Evolutionary conservation across 768 basidiomycete genomes (phyloP).

Genomic region (Leccinum incarnatum): DNA sequence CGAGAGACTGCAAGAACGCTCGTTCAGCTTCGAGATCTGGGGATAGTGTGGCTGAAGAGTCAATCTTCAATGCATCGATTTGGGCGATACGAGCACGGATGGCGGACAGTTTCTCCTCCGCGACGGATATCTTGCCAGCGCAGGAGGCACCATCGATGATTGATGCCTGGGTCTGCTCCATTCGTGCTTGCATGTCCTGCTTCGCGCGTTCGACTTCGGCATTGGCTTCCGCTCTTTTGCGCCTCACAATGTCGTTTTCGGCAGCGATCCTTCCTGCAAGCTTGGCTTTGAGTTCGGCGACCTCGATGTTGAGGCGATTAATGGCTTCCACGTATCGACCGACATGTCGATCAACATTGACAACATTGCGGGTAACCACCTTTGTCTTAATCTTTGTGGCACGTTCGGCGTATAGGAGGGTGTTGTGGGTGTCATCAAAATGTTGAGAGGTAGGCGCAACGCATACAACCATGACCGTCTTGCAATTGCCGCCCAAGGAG

Average conservation of each 20-base stretch:
- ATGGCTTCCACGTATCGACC: constrained; percentile 95
- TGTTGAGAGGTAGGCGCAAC: constrained; percentile 92
- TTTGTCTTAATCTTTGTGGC: constrained; percentile 99
- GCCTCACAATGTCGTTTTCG: constrained; percentile 61
- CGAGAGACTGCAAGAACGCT: constrained; percentile 63
- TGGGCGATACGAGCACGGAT: constrained; percentile 62
- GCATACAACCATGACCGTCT: constrained; percentile 99
- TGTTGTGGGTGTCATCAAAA: constrained; percentile 99
- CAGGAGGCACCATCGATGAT: constrained; percentile 77
- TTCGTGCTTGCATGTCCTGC: constrained; percentile 66
- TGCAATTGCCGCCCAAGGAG: constrained; percentile 97
- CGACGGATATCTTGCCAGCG: constrained; percentile 65
- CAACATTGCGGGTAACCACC: constrained; percentile 91
- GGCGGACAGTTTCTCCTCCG: constrained; percentile 62
- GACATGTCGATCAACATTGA: constrained; percentile 93
- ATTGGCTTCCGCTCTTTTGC: constrained; percentile 68
- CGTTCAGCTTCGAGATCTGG: constrained; percentile 72
- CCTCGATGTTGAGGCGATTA: constrained; percentile 79
- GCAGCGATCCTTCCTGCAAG: constrained; percentile 65
- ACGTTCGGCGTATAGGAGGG: constrained; percentile 94
- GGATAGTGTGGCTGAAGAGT: constrained; percentile 37
- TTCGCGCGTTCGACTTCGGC: constrained; percentile 74
- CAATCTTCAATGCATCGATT: constrained; percentile 42
- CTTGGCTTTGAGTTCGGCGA: constrained; percentile 83
- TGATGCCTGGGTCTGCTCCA: constrained; percentile 65